Evolutionary conservation across 192 early-diverging fungal species (phyloP).

Genomic region (Backusella westeae): DNA sequence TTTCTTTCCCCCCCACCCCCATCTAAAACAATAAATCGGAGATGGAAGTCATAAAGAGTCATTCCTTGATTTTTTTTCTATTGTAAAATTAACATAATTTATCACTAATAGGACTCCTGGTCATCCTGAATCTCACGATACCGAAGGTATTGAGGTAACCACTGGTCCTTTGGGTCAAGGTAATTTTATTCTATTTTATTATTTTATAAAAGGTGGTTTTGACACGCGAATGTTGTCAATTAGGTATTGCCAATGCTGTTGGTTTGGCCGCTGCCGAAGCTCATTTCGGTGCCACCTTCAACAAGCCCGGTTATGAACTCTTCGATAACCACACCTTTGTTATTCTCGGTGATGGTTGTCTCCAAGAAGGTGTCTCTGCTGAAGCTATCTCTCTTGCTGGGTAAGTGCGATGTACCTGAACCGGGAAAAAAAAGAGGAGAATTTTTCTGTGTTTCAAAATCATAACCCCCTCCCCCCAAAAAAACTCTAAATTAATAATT

Average conservation of each 20-base stretch:
- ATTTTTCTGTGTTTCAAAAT: conserved; percentile 7
- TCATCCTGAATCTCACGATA: conserved; percentile 87
- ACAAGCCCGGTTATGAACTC: conserved; percentile 82
- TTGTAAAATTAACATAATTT: conserved; percentile 10
- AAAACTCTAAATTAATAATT: background rate
- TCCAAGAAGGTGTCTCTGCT: conserved; percentile 95
- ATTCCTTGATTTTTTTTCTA: background rate
- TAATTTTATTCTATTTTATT: conserved; percentile 2
- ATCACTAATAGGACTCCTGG: conserved; percentile 78
- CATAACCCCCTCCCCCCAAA: background rate
- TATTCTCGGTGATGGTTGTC: conserved; percentile 92
- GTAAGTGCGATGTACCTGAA: conserved; percentile 36
- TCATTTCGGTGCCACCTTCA: conserved; percentile 88
- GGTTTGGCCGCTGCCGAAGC: conserved; percentile 90
- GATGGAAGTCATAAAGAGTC: conserved; percentile 6
- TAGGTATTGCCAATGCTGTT: conserved; percentile 84
- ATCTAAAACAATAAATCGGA: conserved; percentile 1
- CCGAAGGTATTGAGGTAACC: conserved; percentile 92
- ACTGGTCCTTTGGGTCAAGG: conserved; percentile 96
- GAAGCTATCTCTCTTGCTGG: conserved; percentile 93
- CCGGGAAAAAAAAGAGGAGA: background rate
- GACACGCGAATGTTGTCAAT: conserved; percentile 2
- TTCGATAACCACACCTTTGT: conserved; percentile 83
- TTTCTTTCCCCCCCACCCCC: background rate
- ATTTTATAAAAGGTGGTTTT: background rate